Conservation (phyloP, 306 rosid species). For the Cicer arietinum region DNA sequence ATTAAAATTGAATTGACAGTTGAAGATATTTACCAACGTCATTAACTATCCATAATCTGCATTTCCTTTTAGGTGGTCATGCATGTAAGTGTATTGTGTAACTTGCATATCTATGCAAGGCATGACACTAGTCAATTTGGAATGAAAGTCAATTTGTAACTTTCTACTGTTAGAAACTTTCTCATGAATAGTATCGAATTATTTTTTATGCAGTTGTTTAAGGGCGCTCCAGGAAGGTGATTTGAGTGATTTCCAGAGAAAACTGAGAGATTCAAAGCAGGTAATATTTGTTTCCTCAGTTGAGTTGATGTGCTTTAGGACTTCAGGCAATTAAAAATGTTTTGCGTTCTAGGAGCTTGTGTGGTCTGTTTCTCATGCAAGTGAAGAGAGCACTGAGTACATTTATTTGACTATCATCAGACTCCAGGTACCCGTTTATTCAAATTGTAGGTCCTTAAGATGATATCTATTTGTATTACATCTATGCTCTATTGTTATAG, state of each 20-base stretch:
- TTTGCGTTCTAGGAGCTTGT: slow-evolving; percentile 71
- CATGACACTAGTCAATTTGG: neutral
- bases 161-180: slow-evolving; percentile 11
- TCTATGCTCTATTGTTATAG: slow-evolving; percentile 16
- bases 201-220: slow-evolving; percentile 68
- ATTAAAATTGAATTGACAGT: slow-evolving; percentile 3
- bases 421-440: slow-evolving; percentile 70
- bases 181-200: slow-evolving; percentile 33
- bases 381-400: slow-evolving; percentile 90
- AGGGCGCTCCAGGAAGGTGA: slow-evolving; percentile 89
- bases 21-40: slow-evolving; percentile 10
- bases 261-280: slow-evolving; percentile 84
- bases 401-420: slow-evolving; percentile 77
- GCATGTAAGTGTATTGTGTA: slow-evolving; percentile 15
- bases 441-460: slow-evolving; percentile 32
- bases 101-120: slow-evolving; percentile 25
- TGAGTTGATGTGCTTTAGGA: slow-evolving; percentile 30
- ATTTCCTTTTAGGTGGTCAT: neutral
- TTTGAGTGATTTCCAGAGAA: slow-evolving; percentile 59
- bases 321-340: slow-evolving; percentile 38
- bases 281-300: slow-evolving; percentile 53
- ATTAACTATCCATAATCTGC: neutral
- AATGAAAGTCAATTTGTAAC: slow-evolving; percentile 34
- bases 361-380: slow-evolving; percentile 83
- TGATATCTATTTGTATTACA: slow-evolving; percentile 4